A percentile compares a stretch with the other conserved stretches of the same genome.
Conservation (phyloP, 805 yeast species). For the Suhomyces xylopsoci region DNA sequence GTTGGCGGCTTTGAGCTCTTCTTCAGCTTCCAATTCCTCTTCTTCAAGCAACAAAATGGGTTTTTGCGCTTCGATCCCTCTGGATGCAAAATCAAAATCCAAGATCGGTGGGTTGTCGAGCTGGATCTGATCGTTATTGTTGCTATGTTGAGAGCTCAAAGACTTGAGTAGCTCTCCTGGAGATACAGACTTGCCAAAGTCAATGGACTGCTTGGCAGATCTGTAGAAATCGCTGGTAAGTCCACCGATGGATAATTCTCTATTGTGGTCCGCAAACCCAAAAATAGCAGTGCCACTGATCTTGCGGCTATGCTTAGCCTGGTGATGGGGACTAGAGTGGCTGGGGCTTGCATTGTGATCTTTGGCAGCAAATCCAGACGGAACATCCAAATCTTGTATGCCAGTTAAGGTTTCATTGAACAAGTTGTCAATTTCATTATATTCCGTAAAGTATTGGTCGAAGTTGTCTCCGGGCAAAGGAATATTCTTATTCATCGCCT, state of each 20-base stretch:
- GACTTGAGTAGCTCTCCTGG: conserved; percentile 32
- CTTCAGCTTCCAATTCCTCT: conserved; percentile 19
- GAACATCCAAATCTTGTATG: conserved; percentile 63
- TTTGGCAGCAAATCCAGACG: conserved; percentile 37
- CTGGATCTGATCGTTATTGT: neutral
- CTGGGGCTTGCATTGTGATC: conserved; percentile 9
- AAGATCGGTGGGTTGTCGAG: conserved; percentile 4
- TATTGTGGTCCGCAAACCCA: conserved; percentile 65
- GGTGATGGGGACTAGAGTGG: conserved; percentile 8
- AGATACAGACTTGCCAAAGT: conserved; percentile 29
- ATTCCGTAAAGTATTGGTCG: conserved; percentile 41
- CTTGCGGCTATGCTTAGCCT: conserved; percentile 50
- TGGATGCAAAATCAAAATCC: conserved; percentile 5
- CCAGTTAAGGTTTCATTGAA: conserved; percentile 55
- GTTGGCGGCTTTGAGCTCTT: neutral
- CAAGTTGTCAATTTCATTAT: conserved; percentile 52
- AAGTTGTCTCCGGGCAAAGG: conserved; percentile 57
- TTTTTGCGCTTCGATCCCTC: conserved; percentile 17
- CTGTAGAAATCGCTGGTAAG: conserved; percentile 22
- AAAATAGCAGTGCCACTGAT: conserved; percentile 80
- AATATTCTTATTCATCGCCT: conserved; percentile 17
- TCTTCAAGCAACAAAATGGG: conserved; percentile 27
- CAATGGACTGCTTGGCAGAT: conserved; percentile 18
- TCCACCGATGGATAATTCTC: conserved; percentile 61
- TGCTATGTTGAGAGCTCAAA: conserved; percentile 5